phyloP scores from a whole-genome alignment of 2,329 filamentous ascomycete genomes.

The Stylonectria norvegica region DNA sequence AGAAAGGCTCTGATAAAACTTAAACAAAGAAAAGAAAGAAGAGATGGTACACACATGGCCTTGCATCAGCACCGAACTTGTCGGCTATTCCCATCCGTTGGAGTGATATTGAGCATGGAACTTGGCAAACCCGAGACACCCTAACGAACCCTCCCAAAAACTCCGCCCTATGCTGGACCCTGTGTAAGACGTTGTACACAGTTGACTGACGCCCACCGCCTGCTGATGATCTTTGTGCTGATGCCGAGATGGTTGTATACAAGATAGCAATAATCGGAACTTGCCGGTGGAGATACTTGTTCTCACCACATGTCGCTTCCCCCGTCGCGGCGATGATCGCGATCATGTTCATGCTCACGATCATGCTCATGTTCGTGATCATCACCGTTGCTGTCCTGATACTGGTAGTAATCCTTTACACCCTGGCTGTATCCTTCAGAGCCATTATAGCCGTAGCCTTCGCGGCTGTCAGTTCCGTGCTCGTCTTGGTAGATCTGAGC shows the following conservation, averaged over 20 bases:
- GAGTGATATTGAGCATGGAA: slow-evolving; percentile 15
- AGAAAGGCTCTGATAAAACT: slow-evolving; percentile 11
- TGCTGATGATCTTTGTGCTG: slow-evolving; percentile 17
- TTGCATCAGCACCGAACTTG: slow-evolving; percentile 13
- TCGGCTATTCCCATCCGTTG: slow-evolving; percentile 16
- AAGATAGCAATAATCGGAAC: slow-evolving; percentile 15
- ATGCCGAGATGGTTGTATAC: too few relatives aligned
- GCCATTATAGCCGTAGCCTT: slow-evolving; percentile 38
- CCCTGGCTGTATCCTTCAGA: slow-evolving; percentile 38
- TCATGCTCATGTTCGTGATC: too few relatives aligned
- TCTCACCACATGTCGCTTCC: slow-evolving; percentile 44
- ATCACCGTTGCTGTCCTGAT: slow-evolving; percentile 34
- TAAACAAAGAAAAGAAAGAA: slow-evolving; percentile 9
- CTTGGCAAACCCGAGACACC: slow-evolving; percentile 21
- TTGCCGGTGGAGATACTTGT: slow-evolving; percentile 1
- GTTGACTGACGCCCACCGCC: slow-evolving; percentile 16
- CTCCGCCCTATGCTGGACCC: slow-evolving; percentile 35
- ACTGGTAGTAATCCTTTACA: slow-evolving; percentile 41
- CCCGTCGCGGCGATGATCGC: slow-evolving; percentile 36
- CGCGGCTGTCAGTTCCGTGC: slow-evolving; percentile 40
- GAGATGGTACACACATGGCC: slow-evolving; percentile 12
- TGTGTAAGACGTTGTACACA: slow-evolving; percentile 23
- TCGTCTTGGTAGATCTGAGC: slow-evolving; percentile 53
- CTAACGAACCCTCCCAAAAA: slow-evolving; percentile 28
- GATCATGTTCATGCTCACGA: slow-evolving; percentile 33